Conservation (phyloP, 371 early-diverging fungal species). For the Mortierella sp. region DNA sequence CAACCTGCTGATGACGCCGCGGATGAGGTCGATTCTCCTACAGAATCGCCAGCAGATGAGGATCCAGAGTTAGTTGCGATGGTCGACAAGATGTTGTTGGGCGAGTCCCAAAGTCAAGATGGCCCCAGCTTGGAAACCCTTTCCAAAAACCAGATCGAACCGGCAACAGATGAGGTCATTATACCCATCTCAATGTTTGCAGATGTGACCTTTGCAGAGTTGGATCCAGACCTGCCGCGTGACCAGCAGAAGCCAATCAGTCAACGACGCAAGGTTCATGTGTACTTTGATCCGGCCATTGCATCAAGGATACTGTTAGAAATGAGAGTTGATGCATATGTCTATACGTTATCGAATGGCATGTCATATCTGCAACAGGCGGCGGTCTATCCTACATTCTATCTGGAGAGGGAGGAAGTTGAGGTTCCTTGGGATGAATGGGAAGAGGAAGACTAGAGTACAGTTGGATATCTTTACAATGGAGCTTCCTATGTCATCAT, state of each 20-base stretch:
- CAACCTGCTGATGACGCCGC: neutral
- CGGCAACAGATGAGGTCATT: neutral
- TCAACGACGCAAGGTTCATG: slow-evolving; percentile 24
- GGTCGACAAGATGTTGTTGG: slow-evolving; percentile 37
- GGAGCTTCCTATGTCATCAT: neutral
- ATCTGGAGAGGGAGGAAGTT: slow-evolving; percentile 39
- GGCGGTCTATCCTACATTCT: slow-evolving; percentile 28
- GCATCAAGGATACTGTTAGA: slow-evolving; percentile 35
- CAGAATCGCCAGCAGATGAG: slow-evolving; percentile 9
- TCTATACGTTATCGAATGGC: slow-evolving; percentile 44
- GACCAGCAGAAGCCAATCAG: slow-evolving; percentile 22
- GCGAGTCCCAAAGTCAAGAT: neutral
- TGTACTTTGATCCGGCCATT: slow-evolving; percentile 26
- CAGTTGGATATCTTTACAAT: neutral
- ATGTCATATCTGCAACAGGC: slow-evolving; percentile 49
- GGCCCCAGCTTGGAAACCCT: neutral
- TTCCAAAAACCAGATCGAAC: neutral
- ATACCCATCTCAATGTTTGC: slow-evolving; percentile 19
- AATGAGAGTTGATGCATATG: slow-evolving; percentile 26
- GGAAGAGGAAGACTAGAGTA: slow-evolving; percentile 5
- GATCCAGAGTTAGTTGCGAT: slow-evolving; percentile 19
- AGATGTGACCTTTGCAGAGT: slow-evolving; percentile 26
- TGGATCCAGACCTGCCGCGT: slow-evolving; percentile 10
- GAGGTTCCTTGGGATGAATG: slow-evolving; percentile 17
- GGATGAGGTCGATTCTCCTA: neutral